phyloP scores from a whole-genome alignment of 345 rosid genomes.

The Lumnitzera racemosa region DNA sequence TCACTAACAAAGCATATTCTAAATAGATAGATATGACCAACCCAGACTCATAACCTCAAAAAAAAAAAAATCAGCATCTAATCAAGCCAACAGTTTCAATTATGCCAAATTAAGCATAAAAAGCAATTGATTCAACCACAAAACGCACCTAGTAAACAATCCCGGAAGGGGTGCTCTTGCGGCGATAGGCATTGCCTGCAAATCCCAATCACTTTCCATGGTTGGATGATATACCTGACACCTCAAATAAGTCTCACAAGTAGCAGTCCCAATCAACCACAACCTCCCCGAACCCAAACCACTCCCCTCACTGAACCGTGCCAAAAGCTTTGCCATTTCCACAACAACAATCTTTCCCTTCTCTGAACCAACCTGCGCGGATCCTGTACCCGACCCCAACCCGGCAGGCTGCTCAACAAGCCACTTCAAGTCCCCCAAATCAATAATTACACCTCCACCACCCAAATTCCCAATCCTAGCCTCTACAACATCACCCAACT shows the following conservation, averaged over 20 bases:
- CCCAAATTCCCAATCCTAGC: slow-evolving; percentile 31
- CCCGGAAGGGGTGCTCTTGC: slow-evolving; percentile 47
- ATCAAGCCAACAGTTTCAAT: slow-evolving; percentile 10
- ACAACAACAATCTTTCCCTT: slow-evolving; percentile 42
- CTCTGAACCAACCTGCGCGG: slow-evolving; percentile 6
- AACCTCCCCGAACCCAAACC: slow-evolving; percentile 24
- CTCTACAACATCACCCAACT: slow-evolving; percentile 50
- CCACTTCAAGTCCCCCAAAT: slow-evolving; percentile 96
- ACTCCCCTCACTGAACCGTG: slow-evolving; percentile 30
- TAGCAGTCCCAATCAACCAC: slow-evolving; percentile 90
- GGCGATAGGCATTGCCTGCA: slow-evolving; percentile 85
- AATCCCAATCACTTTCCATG: slow-evolving; percentile 94
- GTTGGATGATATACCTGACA: slow-evolving; percentile 87
- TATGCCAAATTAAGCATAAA: background rate
- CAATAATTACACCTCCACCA: slow-evolving; percentile 55
- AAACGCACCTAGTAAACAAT: slow-evolving; percentile 52
- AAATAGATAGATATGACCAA: slow-evolving; percentile 5
- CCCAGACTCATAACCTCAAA: slow-evolving; percentile 1
- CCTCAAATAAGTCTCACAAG: slow-evolving; percentile 87
- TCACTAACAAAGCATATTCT: background rate
- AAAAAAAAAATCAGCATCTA: slow-evolving; percentile 10
- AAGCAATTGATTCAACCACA: background rate
- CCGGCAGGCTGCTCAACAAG: slow-evolving; percentile 50
- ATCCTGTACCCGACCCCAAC: slow-evolving; percentile 4
- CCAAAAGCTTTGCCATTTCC: slow-evolving; percentile 59